Conservation (phyloP, 768 basidiomycete species). For the Termitomyces sp. region DNA sequence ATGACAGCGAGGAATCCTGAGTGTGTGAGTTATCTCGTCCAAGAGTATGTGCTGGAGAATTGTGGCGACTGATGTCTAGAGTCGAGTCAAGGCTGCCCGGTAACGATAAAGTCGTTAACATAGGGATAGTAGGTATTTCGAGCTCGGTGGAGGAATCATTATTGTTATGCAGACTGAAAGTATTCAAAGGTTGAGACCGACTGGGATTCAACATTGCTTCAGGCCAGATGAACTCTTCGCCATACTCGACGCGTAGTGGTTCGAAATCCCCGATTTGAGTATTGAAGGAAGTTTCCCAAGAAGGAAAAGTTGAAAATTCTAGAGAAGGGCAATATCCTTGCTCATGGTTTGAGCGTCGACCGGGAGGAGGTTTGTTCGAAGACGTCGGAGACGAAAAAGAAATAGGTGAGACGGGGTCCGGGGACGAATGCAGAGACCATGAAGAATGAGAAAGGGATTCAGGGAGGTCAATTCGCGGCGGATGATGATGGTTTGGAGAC, state of each 20-base stretch:
- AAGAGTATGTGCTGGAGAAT: conserved; percentile 2
- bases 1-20: conserved; percentile 5
- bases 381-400: conserved; percentile 22
- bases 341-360: conserved; percentile 8
- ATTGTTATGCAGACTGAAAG: conserved; percentile 4
- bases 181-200: conserved; percentile 4
- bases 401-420: conserved; percentile 10
- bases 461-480: background rate
- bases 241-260: conserved; percentile 1
- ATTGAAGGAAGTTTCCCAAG: conserved; percentile 23
- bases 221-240: background rate
- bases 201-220: conserved; percentile 6
- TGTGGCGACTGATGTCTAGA: conserved; percentile 8
- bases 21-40: background rate
- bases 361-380: conserved; percentile 12
- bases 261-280: conserved; percentile 13
- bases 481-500: background rate
- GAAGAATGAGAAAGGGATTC: conserved; percentile 4
- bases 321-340: conserved; percentile 13
- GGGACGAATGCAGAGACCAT: conserved; percentile 3
- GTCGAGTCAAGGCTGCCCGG: conserved; percentile 19
- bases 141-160: conserved; percentile 18
- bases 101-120: conserved; percentile 19
- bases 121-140: conserved; percentile 18
- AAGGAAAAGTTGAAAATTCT: conserved; percentile 16